Conservation (phyloP, 2,329 filamentous ascomycete species). For the Neofusicoccum parvum region DNA sequence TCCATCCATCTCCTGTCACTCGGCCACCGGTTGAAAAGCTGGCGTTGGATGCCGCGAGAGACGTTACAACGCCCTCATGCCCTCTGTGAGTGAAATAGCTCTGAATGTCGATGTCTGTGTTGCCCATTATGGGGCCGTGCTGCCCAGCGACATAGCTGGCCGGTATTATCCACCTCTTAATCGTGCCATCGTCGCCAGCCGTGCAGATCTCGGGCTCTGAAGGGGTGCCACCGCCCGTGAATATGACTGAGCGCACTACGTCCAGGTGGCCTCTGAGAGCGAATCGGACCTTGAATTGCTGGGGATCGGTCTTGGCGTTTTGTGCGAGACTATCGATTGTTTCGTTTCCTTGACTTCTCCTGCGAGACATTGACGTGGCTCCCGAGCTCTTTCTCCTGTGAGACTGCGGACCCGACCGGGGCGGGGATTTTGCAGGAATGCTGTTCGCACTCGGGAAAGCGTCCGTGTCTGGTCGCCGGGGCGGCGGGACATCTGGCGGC, state of each 20-base stretch:
- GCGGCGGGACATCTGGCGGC: slow-evolving; percentile 54
- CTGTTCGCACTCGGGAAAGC: slow-evolving; percentile 80
- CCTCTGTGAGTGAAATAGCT: slow-evolving; percentile 96
- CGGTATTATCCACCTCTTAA: slow-evolving; percentile 96
- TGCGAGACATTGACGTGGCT: slow-evolving; percentile 61
- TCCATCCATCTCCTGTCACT: slow-evolving; percentile 91
- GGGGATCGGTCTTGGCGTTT: slow-evolving; percentile 63
- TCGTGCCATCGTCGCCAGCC: slow-evolving; percentile 89
- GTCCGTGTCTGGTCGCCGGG: slow-evolving; percentile 79
- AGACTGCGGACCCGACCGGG: slow-evolving; percentile 62
- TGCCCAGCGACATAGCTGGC: slow-evolving; percentile 66
- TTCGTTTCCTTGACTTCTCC: slow-evolving; percentile 65
- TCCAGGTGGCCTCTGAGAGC: slow-evolving; percentile 90
- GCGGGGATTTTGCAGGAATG: slow-evolving; percentile 78
- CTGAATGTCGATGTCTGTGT: slow-evolving; percentile 79
- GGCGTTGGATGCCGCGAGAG: slow-evolving; percentile 81
- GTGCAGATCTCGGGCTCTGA: slow-evolving; percentile 97
- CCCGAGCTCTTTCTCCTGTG: slow-evolving; percentile 79
- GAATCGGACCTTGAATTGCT: slow-evolving; percentile 89
- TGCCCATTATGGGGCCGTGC: slow-evolving; percentile 56
- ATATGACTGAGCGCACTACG: slow-evolving; percentile 91
- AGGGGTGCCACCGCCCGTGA: slow-evolving; percentile 92
- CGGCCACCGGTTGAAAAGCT: slow-evolving; percentile 89
- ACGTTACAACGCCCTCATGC: slow-evolving; percentile 87
- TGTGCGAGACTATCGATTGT: slow-evolving; percentile 49